These are phyloP conservation scores for Ochetophila trinervis DNA, from an alignment of 306 rosid genomes.

Conservation along the genomic window DNA sequence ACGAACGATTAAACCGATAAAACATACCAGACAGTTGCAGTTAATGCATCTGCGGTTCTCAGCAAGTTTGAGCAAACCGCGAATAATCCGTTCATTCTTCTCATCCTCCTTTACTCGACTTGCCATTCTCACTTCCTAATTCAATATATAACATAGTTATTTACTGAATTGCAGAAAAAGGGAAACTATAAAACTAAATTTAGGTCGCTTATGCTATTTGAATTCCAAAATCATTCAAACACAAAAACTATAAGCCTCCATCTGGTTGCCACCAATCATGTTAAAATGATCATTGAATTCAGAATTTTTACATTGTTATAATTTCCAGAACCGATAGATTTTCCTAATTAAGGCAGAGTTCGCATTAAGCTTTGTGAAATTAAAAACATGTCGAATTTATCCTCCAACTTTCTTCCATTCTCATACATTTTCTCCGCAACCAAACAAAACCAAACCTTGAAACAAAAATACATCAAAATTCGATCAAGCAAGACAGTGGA, in stretches of 20 bases:
- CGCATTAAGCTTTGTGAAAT: not conserved
- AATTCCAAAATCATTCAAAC: not conserved
- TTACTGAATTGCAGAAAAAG: not conserved
- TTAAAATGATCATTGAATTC: not conserved
- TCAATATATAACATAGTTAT: conserved; percentile 28
- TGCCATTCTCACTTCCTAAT: conserved; percentile 56
- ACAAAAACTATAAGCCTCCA: not conserved
- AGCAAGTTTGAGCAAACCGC: conserved; percentile 77
- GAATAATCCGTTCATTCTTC: conserved; percentile 79
- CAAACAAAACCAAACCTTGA: conserved; percentile 2
- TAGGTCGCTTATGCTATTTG: not conserved
- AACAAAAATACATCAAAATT: conserved; percentile 13
- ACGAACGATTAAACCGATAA: conserved; percentile 4
- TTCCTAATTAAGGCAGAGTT: not conserved
- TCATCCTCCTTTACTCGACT: conserved; percentile 82
- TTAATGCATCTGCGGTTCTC: conserved; percentile 87
- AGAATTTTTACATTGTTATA: not conserved
- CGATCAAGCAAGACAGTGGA: conserved; percentile 30
- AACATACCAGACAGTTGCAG: conserved; percentile 78
- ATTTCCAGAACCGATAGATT: not conserved
- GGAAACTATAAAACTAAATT: conserved; percentile 3
- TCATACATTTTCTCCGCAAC: conserved; percentile 22
- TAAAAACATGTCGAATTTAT: not conserved
- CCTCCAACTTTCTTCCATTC: conserved; percentile 10
- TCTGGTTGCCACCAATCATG: not conserved